Evolutionary conservation across 1,284 basidiomycete species (phyloP).

Genomic region (Ceratorhiza oryzae-sativae): DNA sequence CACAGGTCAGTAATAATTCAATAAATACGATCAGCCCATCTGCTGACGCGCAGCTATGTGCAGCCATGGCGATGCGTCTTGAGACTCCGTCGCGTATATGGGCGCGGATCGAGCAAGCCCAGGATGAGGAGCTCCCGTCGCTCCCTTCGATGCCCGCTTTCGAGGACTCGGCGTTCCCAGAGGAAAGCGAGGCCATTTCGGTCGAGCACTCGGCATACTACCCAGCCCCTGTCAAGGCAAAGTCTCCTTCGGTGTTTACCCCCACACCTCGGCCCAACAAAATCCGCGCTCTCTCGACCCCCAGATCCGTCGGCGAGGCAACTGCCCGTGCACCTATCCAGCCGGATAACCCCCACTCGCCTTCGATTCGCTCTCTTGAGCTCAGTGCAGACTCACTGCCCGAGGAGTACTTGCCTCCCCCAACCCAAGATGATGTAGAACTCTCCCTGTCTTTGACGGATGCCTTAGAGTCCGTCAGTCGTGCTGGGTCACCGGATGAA

Average conservation of each 20-base stretch:
- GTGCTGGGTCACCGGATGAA: slow-evolving; percentile 19
- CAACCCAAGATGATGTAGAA: slow-evolving; percentile 21
- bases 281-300: slow-evolving; percentile 28
- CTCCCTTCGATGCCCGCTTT: slow-evolving; percentile 34
- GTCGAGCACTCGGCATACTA: slow-evolving; percentile 33
- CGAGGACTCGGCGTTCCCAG: slow-evolving; percentile 36
- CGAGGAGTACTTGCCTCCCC: slow-evolving; percentile 28
- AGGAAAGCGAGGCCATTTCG: slow-evolving; percentile 24
- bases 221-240: slow-evolving; percentile 27
- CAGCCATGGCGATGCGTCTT: slow-evolving; percentile 34
- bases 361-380: slow-evolving; percentile 25
- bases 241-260: slow-evolving; percentile 30
- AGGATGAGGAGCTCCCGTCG: slow-evolving; percentile 34
- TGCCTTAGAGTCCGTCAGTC: slow-evolving; percentile 28
- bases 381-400: slow-evolving; percentile 4
- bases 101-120: slow-evolving; percentile 35
- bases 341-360: slow-evolving; percentile 9
- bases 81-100: slow-evolving; percentile 38
- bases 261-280: slow-evolving; percentile 31
- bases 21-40: slow-evolving; percentile 2
- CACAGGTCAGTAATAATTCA: slow-evolving; percentile 20
- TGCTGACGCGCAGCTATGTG: neutral
- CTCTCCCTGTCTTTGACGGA: slow-evolving; percentile 30
- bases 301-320: slow-evolving; percentile 23
- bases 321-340: slow-evolving; percentile 30